A percentile compares a stretch with the other conserved stretches of the same genome.
Evolutionary conservation across 2,329 filamentous ascomycete genomes (phyloP).

Genomic region (Alternaria sp.): DNA sequence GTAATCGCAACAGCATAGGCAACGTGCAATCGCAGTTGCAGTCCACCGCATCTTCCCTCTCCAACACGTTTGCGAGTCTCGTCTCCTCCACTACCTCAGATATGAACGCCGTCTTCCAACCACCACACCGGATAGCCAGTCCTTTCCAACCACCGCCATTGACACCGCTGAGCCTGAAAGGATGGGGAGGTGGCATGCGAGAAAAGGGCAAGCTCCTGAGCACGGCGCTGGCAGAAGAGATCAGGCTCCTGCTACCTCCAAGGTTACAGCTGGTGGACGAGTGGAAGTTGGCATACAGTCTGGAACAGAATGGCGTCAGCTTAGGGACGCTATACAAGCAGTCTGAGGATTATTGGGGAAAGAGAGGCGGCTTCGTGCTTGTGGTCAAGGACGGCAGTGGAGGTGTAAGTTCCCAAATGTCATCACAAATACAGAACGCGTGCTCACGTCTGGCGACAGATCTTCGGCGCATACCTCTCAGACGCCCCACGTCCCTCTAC

Average conservation of each 20-base stretch:
- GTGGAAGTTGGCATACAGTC: slow-evolving; percentile 86
- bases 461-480: slow-evolving; percentile 94
- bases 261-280: slow-evolving; percentile 85
- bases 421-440: neutral
- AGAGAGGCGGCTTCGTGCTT: slow-evolving; percentile 85
- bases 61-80: slow-evolving; percentile 49
- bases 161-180: slow-evolving; percentile 77
- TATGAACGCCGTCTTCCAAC: slow-evolving; percentile 68
- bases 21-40: slow-evolving; percentile 32
- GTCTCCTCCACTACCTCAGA: slow-evolving; percentile 48
- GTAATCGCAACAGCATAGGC: slow-evolving; percentile 16
- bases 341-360: slow-evolving; percentile 72
- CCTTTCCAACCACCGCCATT: slow-evolving; percentile 90
- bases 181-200: slow-evolving; percentile 70
- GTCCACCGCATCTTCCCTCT: slow-evolving; percentile 35
- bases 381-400: slow-evolving; percentile 82
- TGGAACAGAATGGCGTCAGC: slow-evolving; percentile 91
- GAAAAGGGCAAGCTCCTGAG: slow-evolving; percentile 72
- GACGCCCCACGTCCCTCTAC: slow-evolving; percentile 82
- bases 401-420: slow-evolving; percentile 64
- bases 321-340: slow-evolving; percentile 86
- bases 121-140: slow-evolving; percentile 70
- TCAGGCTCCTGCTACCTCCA: slow-evolving; percentile 85
- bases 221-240: slow-evolving; percentile 85
- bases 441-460: slow-evolving; percentile 43